Evolutionary conservation across 345 rosid species (phyloP).

Genomic region (Theobroma cacao): DNA sequence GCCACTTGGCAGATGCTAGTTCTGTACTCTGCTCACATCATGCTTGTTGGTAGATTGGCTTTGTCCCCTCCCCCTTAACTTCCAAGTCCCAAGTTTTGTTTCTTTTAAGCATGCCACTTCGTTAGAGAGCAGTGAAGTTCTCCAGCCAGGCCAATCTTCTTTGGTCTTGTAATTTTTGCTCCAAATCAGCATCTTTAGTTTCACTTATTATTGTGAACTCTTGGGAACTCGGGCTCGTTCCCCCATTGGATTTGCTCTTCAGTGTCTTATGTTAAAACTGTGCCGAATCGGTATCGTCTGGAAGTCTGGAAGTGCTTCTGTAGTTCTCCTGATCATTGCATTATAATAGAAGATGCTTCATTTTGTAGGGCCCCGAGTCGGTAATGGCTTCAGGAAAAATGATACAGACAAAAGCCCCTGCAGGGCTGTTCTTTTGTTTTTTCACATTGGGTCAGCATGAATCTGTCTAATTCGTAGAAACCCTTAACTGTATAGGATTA

Average conservation of each 20-base stretch:
- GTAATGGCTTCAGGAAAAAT: background rate
- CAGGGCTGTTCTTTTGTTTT: background rate
- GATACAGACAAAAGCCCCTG: slow-evolving; percentile 14
- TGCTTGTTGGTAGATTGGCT: too few species aligned
- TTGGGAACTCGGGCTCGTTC: background rate
- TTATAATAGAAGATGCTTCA: background rate
- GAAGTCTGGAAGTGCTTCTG: background rate
- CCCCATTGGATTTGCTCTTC: background rate
- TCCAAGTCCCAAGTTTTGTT: background rate
- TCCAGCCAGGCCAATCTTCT: background rate
- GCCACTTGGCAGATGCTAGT: background rate
- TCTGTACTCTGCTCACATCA: background rate
- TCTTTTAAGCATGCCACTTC: background rate
- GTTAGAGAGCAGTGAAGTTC: background rate
- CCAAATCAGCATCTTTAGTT: too few species aligned
- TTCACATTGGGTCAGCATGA: background rate
- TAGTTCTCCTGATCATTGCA: background rate
- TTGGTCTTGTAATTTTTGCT: too few species aligned
- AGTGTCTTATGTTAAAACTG: background rate
- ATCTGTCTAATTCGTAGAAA: background rate
- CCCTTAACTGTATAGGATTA: background rate
- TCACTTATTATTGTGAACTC: background rate
- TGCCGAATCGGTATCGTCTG: background rate
- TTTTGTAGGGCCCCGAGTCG: slow-evolving; percentile 6
- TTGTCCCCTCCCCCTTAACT: background rate